Conservation (phyloP, 2,329 filamentous ascomycete species). For the Lachnellula subtilissima region DNA sequence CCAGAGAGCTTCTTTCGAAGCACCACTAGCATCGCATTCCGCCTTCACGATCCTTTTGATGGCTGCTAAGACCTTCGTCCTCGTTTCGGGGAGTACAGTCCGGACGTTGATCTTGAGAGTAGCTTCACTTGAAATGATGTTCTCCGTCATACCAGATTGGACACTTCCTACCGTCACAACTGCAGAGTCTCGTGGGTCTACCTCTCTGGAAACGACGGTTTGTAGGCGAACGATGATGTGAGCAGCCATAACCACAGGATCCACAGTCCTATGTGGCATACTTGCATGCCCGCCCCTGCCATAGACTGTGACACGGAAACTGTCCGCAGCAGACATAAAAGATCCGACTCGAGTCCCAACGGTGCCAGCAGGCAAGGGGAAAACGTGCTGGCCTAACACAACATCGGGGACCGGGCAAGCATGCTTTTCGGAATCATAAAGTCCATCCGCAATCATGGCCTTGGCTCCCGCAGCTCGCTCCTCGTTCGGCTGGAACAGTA, state of each 20-base stretch:
- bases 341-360: conserved; percentile 32
- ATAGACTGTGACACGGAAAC: conserved; percentile 34
- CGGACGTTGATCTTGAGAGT: conserved; percentile 40
- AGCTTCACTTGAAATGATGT: conserved; percentile 41
- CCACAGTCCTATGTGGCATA: conserved; percentile 39
- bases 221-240: conserved; percentile 38
- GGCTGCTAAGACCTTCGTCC: conserved; percentile 33
- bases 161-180: conserved; percentile 43
- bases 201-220: conserved; percentile 36
- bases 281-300: conserved; percentile 41
- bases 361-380: conserved; percentile 35
- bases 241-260: conserved; percentile 42
- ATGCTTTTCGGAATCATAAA: conserved; percentile 39
- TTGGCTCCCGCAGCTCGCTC: conserved; percentile 59
- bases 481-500: conserved; percentile 64
- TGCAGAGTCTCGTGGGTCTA: conserved; percentile 36
- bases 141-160: conserved; percentile 38
- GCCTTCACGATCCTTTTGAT: conserved; percentile 44
- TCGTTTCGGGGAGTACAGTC: conserved; percentile 30
- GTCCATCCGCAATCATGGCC: conserved; percentile 56
- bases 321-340: conserved; percentile 34
- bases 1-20: conserved; percentile 13
- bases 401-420: conserved; percentile 50
- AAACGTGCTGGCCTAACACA: conserved; percentile 52
- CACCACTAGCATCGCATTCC: conserved; percentile 46